Evolutionary conservation across 139 green algal genomes (phyloP).

Genomic region (Eudorina sp.): DNA sequence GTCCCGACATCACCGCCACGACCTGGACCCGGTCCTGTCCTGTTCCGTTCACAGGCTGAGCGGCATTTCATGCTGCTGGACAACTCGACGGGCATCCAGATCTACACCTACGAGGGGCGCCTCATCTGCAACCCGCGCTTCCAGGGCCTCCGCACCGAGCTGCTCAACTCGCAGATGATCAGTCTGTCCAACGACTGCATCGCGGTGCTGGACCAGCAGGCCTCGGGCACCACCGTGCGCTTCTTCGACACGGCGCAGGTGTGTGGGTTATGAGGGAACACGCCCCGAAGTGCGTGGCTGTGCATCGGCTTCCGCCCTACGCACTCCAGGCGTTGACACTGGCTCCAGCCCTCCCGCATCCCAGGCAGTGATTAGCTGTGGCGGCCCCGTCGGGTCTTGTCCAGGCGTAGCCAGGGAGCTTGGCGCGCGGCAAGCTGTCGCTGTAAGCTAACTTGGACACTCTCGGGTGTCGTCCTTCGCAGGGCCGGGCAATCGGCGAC

Average conservation of each 20-base stretch:
- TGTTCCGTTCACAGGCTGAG: conserved; percentile 63
- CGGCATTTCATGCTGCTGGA: conserved; percentile 78
- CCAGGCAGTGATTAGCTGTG: no score
- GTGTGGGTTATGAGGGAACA: no score
- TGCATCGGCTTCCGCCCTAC: no score
- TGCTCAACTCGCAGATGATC: conserved; percentile 75
- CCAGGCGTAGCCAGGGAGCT: no score
- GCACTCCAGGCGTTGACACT: no score
- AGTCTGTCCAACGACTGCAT: conserved; percentile 79
- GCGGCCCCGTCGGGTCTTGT: no score
- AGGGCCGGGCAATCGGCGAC: conserved; percentile 70
- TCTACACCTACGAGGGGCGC: conserved; percentile 84
- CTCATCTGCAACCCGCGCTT: conserved; percentile 78
- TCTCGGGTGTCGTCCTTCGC: no score
- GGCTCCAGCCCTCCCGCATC: no score
- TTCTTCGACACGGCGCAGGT: conserved; percentile 80
- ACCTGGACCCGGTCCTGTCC: no score
- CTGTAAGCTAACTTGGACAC: no score
- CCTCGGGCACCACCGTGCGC: conserved; percentile 56
- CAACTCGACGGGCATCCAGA: conserved; percentile 68
- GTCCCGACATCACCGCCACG: background rate
- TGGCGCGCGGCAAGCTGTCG: no score
- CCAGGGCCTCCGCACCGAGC: conserved; percentile 73
- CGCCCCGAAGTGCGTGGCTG: no score
- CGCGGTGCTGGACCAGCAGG: conserved; percentile 71